phyloP scores from a whole-genome alignment of 2,329 filamentous ascomycete genomes.

The Aulographum hederae region DNA sequence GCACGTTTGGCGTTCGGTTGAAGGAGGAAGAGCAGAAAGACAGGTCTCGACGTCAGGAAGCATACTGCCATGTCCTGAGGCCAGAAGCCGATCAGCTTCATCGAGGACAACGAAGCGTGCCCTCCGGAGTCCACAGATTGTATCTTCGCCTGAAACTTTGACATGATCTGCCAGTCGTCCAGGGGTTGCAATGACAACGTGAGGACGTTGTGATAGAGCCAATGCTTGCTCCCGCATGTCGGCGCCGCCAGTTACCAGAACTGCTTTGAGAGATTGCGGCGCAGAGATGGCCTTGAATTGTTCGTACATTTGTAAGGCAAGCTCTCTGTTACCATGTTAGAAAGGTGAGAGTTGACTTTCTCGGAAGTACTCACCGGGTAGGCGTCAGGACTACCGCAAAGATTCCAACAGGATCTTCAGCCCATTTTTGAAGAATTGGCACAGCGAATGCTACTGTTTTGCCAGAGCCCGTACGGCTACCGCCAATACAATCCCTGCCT shows the following conservation, averaged over 20 bases:
- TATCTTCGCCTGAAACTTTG: slow-evolving; percentile 77
- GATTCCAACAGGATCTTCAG: slow-evolving; percentile 78
- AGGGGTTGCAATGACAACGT: slow-evolving; percentile 87
- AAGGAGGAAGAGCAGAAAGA: slow-evolving; percentile 60
- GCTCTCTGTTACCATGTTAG: slow-evolving; percentile 38
- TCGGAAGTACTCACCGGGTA: slow-evolving; percentile 38
- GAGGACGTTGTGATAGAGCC: slow-evolving; percentile 61
- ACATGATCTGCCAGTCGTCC: slow-evolving; percentile 90
- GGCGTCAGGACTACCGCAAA: slow-evolving; percentile 82
- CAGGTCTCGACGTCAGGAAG: slow-evolving; percentile 86
- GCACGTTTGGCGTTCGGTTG: slow-evolving; percentile 69
- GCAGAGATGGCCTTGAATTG: slow-evolving; percentile 88
- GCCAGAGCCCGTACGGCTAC: slow-evolving; percentile 84
- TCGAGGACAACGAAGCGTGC: slow-evolving; percentile 81
- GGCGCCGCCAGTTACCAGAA: slow-evolving; percentile 79
- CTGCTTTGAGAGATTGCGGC: slow-evolving; percentile 68
- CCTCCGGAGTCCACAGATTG: slow-evolving; percentile 60
- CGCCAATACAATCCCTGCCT: slow-evolving; percentile 86
- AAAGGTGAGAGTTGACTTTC: not conserved
- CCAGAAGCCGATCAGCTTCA: slow-evolving; percentile 80
- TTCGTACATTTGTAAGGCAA: slow-evolving; percentile 90
- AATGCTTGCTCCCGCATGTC: slow-evolving; percentile 89
- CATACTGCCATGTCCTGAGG: slow-evolving; percentile 66
- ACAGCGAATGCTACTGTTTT: slow-evolving; percentile 95
- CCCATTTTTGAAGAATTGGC: slow-evolving; percentile 86